A percentile compares a stretch with the other conserved stretches of the same genome.
These are phyloP conservation scores for Poterioochromonas sp. DNA, from an alignment of 352 stramenopile species.

Conservation along the genomic window DNA sequence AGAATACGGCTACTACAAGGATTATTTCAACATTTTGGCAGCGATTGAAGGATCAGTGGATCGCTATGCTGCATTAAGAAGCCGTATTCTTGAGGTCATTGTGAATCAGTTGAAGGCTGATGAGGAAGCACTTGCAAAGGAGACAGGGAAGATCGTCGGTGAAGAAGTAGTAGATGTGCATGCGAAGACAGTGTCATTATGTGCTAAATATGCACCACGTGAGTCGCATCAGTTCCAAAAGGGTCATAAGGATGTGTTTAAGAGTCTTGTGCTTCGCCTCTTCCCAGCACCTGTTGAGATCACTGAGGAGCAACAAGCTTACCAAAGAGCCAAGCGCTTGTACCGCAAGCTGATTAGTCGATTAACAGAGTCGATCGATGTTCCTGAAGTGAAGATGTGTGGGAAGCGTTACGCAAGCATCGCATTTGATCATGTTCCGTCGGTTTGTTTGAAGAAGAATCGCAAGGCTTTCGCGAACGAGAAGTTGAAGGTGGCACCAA, in stretches of 20 bases:
- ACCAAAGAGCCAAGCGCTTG: background rate
- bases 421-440: slow-evolving; percentile 40
- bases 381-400: slow-evolving; percentile 47
- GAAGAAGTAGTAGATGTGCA: too few relatives aligned
- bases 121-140: background rate
- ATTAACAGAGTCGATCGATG: slow-evolving; percentile 40
- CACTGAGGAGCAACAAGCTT: background rate
- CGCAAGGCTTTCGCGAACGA: slow-evolving; percentile 48
- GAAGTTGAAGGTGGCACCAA: slow-evolving; percentile 6
- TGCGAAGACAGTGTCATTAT: background rate
- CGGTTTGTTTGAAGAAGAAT: slow-evolving; percentile 39
- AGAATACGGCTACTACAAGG: slow-evolving; percentile 49
- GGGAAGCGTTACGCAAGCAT: slow-evolving; percentile 42
- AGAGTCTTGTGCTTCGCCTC: background rate
- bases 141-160: too few relatives aligned
- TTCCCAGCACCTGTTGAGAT: background rate
- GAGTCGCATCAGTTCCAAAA: background rate
- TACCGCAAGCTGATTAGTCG: slow-evolving; percentile 45
- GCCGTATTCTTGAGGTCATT: background rate
- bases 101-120: background rate
- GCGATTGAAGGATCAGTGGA: background rate
- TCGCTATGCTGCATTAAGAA: background rate
- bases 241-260: background rate
- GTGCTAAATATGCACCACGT: background rate
- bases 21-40: slow-evolving; percentile 31